Conservation (phyloP, 163 green algal species). For the Volvox carteri region DNA sequence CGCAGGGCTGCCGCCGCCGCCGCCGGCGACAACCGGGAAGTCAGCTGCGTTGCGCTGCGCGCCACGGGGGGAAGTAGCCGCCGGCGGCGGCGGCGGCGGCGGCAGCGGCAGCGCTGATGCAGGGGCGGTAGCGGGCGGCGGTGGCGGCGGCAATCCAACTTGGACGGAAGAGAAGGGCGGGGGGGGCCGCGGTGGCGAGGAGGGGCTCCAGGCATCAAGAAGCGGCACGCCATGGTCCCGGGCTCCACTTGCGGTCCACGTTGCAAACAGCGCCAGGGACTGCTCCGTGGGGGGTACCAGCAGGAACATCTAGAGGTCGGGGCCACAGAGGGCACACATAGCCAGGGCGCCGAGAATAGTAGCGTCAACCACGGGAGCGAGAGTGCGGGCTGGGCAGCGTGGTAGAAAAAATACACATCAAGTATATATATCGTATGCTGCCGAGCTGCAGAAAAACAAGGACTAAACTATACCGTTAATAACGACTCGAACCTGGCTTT, state of each 20-base stretch:
- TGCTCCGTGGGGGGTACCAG: conserved; percentile 47
- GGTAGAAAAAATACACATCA: no score
- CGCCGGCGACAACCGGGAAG: neutral
- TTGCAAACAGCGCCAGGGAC: conserved; percentile 46
- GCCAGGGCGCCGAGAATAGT: no score
- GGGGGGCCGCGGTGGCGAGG: neutral
- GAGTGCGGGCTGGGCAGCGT: no score
- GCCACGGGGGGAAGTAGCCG: neutral
- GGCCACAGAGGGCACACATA: no score
- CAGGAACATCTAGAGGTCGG: conserved; percentile 53
- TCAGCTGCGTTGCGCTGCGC: neutral
- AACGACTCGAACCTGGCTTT: no score
- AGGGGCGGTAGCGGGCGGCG: neutral
- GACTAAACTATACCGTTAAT: no score
- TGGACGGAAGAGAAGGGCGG: neutral
- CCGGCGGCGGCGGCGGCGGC: neutral
- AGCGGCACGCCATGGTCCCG: conserved; percentile 42
- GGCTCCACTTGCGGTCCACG: conserved; percentile 41
- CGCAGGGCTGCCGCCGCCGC: neutral
- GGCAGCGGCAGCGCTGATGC: neutral
- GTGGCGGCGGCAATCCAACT: neutral
- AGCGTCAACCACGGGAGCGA: neutral
- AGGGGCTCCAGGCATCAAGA: conserved; percentile 8
- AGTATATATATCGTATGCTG: no score
- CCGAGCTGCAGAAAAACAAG: no score